Base-by-base conservation (phyloP, 345 rosid species). In the Lumnitzera racemosa region DNA sequence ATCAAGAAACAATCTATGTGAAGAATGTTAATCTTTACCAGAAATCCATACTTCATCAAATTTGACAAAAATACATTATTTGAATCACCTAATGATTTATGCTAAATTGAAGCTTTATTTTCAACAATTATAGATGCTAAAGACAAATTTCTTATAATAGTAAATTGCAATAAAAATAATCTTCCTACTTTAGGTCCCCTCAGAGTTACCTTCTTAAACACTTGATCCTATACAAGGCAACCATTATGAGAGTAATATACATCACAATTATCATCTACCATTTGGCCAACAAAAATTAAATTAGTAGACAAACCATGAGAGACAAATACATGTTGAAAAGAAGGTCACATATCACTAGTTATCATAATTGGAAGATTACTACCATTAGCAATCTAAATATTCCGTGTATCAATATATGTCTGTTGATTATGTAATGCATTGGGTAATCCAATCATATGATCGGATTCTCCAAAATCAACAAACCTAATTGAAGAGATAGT, bases 221-320 rank as follows among this genome's bases (percentile, higher is more conserved):
- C 23, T 4, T 31, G 57, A 41, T 66, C 69, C 15, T 58, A 41
- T 24, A 67, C 14, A 47, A 29, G 14, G 46, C 53, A 59, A 24
- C 53, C 46, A 24, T 0, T 12, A 47, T 0, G 17, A 47, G 43
- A 48, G 17, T 47, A 59, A 14, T 24, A 2, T 2, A 59, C 13
- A 46, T 24, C 4, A 24, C 24, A 59, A 41, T 59, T 59, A 25
- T 24, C 20, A 13, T 59, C 62, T 0, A 58, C 52, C 2, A 58
- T 17, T 58, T 36, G 62, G 7, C 52, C 52, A 46, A 58, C 2
- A 13, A 10, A 24, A 24, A 58, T 20, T 0, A 58, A 49, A 49
- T 49, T 13, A 49, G 14, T 49, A 9, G 43, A 36, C 11, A 36
- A 36, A 4, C 43, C 11, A 9, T 6, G 43, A 36, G 43, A 36